These are phyloP conservation scores for Rhynchospora pubera DNA, from an alignment of 176 grass and related monocot species.

Conservation along the genomic window DNA sequence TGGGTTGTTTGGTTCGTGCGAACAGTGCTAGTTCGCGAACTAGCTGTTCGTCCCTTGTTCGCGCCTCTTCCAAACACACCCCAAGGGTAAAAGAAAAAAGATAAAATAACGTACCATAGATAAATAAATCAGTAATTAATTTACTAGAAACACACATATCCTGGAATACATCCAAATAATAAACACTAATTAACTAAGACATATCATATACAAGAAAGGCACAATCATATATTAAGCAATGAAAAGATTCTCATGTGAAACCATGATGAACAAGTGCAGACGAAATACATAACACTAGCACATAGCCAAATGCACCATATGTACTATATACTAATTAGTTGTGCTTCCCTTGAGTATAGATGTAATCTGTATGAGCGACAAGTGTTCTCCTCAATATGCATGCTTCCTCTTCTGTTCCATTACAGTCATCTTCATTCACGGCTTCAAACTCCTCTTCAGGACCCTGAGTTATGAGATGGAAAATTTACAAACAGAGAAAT, in stretches of 20 bases:
- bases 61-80: no score
- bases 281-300: neutral
- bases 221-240: neutral
- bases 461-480: neutral
- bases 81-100: no score
- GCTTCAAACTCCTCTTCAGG: neutral
- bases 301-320: neutral
- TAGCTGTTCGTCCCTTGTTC: no score
- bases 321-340: neutral
- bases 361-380: slow-evolving; percentile 71
- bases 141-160: no score
- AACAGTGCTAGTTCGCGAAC: no score
- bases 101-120: no score
- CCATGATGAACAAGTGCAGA: neutral
- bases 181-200: neutral
- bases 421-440: slow-evolving; percentile 13
- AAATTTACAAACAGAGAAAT: neutral
- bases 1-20: no score
- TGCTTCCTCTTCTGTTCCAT: slow-evolving; percentile 37
- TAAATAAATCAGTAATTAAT: no score
- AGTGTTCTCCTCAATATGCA: slow-evolving; percentile 59
- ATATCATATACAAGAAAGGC: neutral
- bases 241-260: neutral
- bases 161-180: neutral
- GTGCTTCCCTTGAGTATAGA: slow-evolving; percentile 74